phyloP scores from a whole-genome alignment of 2,329 filamentous ascomycete genomes.

The Neurospora crassa region DNA sequence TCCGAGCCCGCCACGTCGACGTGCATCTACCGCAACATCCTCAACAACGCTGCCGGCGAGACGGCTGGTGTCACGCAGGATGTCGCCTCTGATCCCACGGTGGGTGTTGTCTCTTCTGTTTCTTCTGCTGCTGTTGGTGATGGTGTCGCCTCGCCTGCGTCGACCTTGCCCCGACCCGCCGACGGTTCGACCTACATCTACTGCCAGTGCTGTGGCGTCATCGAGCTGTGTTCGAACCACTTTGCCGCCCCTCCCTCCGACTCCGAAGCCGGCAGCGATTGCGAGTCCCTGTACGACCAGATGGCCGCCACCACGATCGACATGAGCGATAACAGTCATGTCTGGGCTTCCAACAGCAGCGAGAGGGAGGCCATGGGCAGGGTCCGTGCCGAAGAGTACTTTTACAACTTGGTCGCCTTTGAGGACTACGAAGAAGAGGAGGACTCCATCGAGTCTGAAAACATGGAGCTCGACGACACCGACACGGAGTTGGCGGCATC shows the following conservation, averaged over 20 bases:
- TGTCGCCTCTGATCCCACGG: slow-evolving; percentile 95
- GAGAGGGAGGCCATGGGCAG: slow-evolving; percentile 4
- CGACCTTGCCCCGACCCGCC: neutral
- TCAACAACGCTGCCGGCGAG: slow-evolving; percentile 85
- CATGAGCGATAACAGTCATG: neutral
- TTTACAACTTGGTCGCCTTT: slow-evolving; percentile 2
- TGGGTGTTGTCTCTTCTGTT: slow-evolving; percentile 52
- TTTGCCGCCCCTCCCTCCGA: slow-evolving; percentile 11
- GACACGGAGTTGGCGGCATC: neutral
- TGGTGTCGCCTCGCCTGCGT: slow-evolving; percentile 1
- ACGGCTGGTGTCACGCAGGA: slow-evolving; percentile 97
- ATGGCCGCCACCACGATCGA: neutral
- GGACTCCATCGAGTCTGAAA: slow-evolving; percentile 7
- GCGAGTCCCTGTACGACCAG: neutral
- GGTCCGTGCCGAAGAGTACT: slow-evolving; percentile 21
- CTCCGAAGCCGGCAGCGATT: neutral
- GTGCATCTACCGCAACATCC: slow-evolving; percentile 91
- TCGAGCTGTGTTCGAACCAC: slow-evolving; percentile 26
- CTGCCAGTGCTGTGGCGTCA: slow-evolving; percentile 37
- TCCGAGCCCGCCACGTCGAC: slow-evolving; percentile 77
- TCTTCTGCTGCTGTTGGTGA: slow-evolving; percentile 7
- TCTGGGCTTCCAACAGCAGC: neutral
- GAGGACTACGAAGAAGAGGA: slow-evolving; percentile 5
- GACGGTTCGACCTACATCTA: slow-evolving; percentile 20
- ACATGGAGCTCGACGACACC: slow-evolving; percentile 10